Evolutionary conservation across 306 rosid species (phyloP), one percentile per base, ranked within the genome.

Genomic region (Leucaena leucocephala): DNA sequence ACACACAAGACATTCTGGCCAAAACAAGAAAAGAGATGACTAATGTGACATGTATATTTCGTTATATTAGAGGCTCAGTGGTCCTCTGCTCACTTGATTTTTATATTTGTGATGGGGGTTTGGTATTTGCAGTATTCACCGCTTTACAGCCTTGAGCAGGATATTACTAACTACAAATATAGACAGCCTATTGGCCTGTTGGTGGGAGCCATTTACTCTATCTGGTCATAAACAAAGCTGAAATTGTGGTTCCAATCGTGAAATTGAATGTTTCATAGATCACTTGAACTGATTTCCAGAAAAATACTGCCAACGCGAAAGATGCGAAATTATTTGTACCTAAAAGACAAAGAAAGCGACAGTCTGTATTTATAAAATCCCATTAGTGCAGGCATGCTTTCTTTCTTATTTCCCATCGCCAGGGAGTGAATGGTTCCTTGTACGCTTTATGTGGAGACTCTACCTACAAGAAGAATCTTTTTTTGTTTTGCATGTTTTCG

Each of bases 11-110:
- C 40, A 33, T 33, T 61, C 66, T 10, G 38, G 38, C 66, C 66
- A 33, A 62, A 62, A 62, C 44, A 63, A 63, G 21, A 35, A 62
- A 63, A 63, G 44, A 63, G 68, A 35, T 12, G 21, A 62, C 68
- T 13, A 35, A 35, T 13, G 68, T 62, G 68, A 34, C 42, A 27
- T 52, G 33, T 68, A 69, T 52, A 19, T 71, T 13, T 58, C 21
- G n/a, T 71, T 77, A 71, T 27, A 42, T 10, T 27, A 22, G 36
- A 19, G 8, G 2, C 33, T 58, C 38, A 22, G 78, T 77, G 81
- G 85, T 78, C 85, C 87, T 50, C 74, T 40, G 61, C 77, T 63
- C 39, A 16, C 7, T 64, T 22, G 84, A n/a, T 68, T 72, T 84
- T 81, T 19, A 54, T 76, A 46, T 40, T 71, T 65, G 76, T 65